Evolutionary conservation across 192 early-diverging fungal species (phyloP).

Genomic region (Backusella luteola): DNA sequence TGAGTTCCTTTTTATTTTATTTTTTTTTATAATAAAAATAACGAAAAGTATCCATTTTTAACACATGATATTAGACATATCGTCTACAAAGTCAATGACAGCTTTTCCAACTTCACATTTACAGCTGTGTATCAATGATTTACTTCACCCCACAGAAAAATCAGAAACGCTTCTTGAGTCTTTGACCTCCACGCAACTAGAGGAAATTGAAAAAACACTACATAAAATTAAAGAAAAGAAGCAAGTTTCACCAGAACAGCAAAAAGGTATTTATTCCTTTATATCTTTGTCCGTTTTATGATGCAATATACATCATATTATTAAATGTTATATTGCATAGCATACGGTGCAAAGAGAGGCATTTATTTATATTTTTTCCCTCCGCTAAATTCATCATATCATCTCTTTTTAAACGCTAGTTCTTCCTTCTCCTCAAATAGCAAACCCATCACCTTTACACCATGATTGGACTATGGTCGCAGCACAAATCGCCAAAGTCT

Average conservation of each 20-base stretch:
- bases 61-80: constrained; percentile 4
- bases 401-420: background rate
- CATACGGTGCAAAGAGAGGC: background rate
- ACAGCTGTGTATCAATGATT: constrained; percentile 22
- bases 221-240: constrained; percentile 26
- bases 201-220: constrained; percentile 23
- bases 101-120: constrained; percentile 10
- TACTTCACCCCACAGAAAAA: constrained; percentile 21
- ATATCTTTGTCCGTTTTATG: background rate
- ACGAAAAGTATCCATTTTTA: background rate
- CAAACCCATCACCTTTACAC: background rate
- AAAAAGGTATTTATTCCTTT: constrained; percentile 3
- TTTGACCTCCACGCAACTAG: constrained; percentile 18
- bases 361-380: background rate
- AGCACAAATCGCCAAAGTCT: constrained; percentile 17
- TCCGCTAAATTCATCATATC: background rate
- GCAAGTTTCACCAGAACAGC: constrained; percentile 12
- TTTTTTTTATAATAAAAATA: background rate
- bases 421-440: background rate
- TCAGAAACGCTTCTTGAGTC: constrained; percentile 20
- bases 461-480: constrained; percentile 20
- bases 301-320: background rate
- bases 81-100: background rate
- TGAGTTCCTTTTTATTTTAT: background rate
- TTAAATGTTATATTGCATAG: background rate